phyloP scores from a whole-genome alignment of 176 grass and related monocot species.

The Saccharum spontaneum region DNA sequence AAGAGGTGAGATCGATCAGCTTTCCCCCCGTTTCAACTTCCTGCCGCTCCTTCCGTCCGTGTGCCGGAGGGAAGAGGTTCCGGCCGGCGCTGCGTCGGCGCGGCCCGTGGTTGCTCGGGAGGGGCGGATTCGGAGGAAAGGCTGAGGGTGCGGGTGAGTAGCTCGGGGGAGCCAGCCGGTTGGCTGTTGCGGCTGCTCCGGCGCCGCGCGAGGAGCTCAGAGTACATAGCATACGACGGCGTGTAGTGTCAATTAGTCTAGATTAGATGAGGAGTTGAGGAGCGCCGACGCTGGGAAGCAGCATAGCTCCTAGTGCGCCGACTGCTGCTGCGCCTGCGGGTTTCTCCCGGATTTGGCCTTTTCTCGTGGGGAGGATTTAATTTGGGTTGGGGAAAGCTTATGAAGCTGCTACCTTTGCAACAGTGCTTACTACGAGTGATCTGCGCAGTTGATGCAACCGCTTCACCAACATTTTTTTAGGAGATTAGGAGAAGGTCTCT shows the following conservation, averaged over 20 bases:
- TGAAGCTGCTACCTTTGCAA: not conserved
- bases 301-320: not conserved
- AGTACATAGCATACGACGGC: not conserved
- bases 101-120: not conserved
- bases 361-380: not conserved
- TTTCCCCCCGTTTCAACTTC: not conserved
- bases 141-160: no score
- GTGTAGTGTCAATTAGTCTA: not conserved
- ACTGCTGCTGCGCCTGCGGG: not conserved
- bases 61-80: not conserved
- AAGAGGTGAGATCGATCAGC: conserved; percentile 25
- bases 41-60: not conserved
- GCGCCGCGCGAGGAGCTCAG: no score
- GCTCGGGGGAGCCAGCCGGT: not conserved
- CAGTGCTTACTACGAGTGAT: not conserved
- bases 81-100: no score
- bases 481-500: not conserved
- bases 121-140: no score
- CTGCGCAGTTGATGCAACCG: not conserved
- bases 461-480: not conserved
- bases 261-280: not conserved
- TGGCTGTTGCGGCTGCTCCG: not conserved
- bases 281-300: not conserved
- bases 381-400: not conserved
- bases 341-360: not conserved